A percentile compares a stretch with the other conserved stretches of the same genome.
These are phyloP conservation scores for Karstenula rhodostoma DNA, from an alignment of 2,329 filamentous ascomycete species.

Conservation along the genomic window DNA sequence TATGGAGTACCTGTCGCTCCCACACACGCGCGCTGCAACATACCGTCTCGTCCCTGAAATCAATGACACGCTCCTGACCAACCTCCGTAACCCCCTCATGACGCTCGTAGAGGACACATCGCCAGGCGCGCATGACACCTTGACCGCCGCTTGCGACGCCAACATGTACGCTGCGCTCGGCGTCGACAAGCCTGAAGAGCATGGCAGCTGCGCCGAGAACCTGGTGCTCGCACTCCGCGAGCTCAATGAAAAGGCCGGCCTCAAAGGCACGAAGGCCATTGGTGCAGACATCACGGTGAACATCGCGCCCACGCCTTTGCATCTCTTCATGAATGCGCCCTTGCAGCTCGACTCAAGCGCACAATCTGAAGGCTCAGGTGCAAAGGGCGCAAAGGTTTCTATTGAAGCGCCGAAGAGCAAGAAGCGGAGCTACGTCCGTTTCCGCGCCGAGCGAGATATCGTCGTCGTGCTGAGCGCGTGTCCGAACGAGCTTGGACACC, in stretches of 20 bases:
- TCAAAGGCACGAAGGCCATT: constrained; percentile 56
- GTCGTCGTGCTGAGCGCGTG: constrained; percentile 50
- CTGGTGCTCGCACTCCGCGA: constrained; percentile 59
- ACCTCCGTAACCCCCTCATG: constrained; percentile 56
- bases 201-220: constrained; percentile 59
- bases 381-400: constrained; percentile 38
- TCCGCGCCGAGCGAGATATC: constrained; percentile 47
- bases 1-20: constrained; percentile 59
- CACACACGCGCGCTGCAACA: constrained; percentile 54
- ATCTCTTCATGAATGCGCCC: constrained; percentile 53
- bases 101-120: constrained; percentile 56
- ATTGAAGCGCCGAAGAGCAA: constrained; percentile 45
- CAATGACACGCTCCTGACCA: constrained; percentile 54
- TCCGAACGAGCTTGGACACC: constrained; percentile 47
- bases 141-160: constrained; percentile 59
- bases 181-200: constrained; percentile 55
- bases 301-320: constrained; percentile 56
- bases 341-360: constrained; percentile 26
- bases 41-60: constrained; percentile 53
- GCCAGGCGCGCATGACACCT: constrained; percentile 56
- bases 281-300: constrained; percentile 59
- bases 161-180: constrained; percentile 53
- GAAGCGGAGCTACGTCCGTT: constrained; percentile 45
- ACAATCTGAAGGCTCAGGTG: constrained; percentile 30
- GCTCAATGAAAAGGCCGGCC: constrained; percentile 55